A percentile compares a stretch with the other conserved stretches of the same genome.
These are phyloP conservation scores for Carallia pectinifolia DNA, from an alignment of 345 rosid species.

Conservation along the genomic window DNA sequence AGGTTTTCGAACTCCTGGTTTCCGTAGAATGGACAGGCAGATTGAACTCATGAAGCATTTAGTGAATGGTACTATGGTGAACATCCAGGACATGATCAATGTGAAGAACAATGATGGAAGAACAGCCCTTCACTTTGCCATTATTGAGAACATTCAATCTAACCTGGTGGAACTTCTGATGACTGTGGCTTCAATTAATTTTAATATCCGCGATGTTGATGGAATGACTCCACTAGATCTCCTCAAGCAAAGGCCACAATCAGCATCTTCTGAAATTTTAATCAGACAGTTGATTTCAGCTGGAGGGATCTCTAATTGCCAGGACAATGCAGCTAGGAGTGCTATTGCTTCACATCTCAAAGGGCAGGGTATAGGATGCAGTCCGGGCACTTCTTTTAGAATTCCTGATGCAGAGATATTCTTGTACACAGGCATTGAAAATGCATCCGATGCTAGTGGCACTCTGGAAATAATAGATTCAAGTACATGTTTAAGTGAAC, in stretches of 20 bases:
- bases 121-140: conserved; percentile 82
- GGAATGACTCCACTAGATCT: conserved; percentile 84
- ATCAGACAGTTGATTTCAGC: conserved; percentile 80
- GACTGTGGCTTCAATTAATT: conserved; percentile 48
- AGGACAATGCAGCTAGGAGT: conserved; percentile 35
- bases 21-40: conserved; percentile 68
- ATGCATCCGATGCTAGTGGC: conserved; percentile 23
- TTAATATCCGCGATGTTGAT: conserved; percentile 60
- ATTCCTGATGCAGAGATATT: conserved; percentile 89
- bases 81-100: conserved; percentile 53
- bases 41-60: conserved; percentile 65
- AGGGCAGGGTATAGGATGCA: conserved; percentile 57
- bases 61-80: conserved; percentile 36
- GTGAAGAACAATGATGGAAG: conserved; percentile 64
- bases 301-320: conserved; percentile 60
- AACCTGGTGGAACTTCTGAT: conserved; percentile 67
- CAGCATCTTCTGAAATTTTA: conserved; percentile 65
- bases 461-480: conserved; percentile 40
- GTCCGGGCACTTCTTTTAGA: conserved; percentile 84
- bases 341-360: conserved; percentile 45
- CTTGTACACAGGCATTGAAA: conserved; percentile 53
- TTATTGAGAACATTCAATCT: conserved; percentile 56
- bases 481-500: conserved; percentile 46
- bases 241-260: conserved; percentile 63
- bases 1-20: conserved; percentile 70